A percentile compares a stretch with the other conserved stretches of the same genome.
These are phyloP conservation scores for Phyllosticta citrichinensis DNA, from an alignment of 2,329 filamentous ascomycete species.

Conservation along the genomic window DNA sequence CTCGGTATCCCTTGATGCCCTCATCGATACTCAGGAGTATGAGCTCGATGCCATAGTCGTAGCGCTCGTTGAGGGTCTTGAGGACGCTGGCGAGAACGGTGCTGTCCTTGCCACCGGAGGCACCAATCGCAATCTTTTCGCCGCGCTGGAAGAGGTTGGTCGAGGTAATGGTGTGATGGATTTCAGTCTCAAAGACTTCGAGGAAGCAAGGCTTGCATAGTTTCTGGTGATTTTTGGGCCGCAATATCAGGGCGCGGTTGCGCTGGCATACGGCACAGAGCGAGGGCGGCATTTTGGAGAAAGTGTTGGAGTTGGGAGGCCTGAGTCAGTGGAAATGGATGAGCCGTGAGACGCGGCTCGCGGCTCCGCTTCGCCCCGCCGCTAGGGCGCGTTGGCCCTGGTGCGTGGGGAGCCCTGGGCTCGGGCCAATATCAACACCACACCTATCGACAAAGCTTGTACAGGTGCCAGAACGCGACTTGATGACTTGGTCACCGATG, in stretches of 20 bases:
- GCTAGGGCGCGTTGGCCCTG: neutral
- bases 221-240: conserved; percentile 90
- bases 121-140: conserved; percentile 86
- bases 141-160: conserved; percentile 73
- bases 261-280: conserved; percentile 67
- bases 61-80: conserved; percentile 85
- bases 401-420: neutral
- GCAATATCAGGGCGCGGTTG: conserved; percentile 75
- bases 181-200: conserved; percentile 77
- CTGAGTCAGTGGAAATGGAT: conserved; percentile 3
- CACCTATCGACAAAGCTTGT: neutral
- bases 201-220: conserved; percentile 88
- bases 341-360: neutral
- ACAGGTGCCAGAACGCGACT: neutral
- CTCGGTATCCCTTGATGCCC: conserved; percentile 92
- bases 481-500: neutral
- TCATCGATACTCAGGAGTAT: conserved; percentile 89
- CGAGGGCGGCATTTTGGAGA: conserved; percentile 58
- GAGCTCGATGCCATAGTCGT: conserved; percentile 77
- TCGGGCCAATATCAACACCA: neutral
- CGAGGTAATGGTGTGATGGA: conserved; percentile 81
- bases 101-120: conserved; percentile 94
- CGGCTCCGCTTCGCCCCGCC: neutral
- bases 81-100: conserved; percentile 91
- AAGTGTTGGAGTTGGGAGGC: conserved; percentile 1